Percentiles rank a stretch among this genome's conserved stretches.
Evolutionary conservation across 2,329 filamentous ascomycete genomes (phyloP).

Genomic region (Colletotrichum camelliae): DNA sequence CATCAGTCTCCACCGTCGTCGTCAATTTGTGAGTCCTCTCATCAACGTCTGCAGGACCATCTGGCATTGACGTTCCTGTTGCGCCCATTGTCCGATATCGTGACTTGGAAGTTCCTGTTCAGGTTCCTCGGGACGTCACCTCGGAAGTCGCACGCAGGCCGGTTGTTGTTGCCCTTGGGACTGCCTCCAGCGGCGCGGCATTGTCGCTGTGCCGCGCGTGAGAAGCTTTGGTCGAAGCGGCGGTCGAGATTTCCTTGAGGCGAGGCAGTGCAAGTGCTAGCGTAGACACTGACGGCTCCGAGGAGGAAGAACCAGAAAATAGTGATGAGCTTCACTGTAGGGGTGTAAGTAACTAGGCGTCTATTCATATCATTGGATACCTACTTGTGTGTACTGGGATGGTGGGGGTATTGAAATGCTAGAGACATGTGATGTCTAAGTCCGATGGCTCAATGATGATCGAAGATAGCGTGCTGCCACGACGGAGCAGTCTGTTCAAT

Average conservation of each 20-base stretch:
- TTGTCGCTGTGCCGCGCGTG: background rate
- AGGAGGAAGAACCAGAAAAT: background rate
- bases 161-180: background rate
- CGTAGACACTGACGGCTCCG: background rate
- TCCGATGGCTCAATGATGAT: no score
- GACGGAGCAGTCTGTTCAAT: background rate
- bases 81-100: background rate
- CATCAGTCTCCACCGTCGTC: no score
- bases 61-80: background rate
- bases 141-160: background rate
- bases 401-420: no score
- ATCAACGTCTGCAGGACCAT: background rate
- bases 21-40: no score
- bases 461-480: no score
- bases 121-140: background rate
- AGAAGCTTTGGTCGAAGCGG: background rate
- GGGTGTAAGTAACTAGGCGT: rapidly evolving
- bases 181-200: background rate
- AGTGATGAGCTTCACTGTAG: background rate
- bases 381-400: background rate
- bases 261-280: background rate
- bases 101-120: background rate
- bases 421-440: no score
- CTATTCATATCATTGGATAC: rapidly evolving
- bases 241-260: background rate